phyloP scores from a whole-genome alignment of 2,329 filamentous ascomycete species.

The Fusarium sp. region DNA sequence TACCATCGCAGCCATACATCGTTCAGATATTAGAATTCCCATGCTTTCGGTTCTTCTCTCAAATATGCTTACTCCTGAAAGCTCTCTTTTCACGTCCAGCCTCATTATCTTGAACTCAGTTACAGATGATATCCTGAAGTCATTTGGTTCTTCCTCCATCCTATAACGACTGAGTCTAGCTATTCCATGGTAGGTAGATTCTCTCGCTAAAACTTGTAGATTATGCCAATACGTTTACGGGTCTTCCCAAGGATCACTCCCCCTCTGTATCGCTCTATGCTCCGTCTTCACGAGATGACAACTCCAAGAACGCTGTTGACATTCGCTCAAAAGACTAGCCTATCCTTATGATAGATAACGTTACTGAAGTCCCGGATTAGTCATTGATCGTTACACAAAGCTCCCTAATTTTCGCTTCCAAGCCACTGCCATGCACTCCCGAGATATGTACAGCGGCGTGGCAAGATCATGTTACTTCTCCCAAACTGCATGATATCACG shows the following conservation, averaged over 20 bases:
- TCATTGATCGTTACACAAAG: background rate
- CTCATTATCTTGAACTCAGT: too few relatives aligned
- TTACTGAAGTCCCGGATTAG: background rate
- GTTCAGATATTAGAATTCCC: too few relatives aligned
- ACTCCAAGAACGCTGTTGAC: background rate
- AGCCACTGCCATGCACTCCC: background rate
- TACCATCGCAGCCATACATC: too few relatives aligned
- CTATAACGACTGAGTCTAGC: background rate
- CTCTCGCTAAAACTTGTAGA: background rate
- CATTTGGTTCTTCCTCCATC: background rate
- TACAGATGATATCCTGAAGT: background rate
- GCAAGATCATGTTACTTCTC: conserved; percentile 11
- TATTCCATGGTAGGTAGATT: background rate
- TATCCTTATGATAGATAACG: background rate
- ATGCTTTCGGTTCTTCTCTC: too few relatives aligned
- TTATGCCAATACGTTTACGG: background rate
- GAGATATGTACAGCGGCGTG: background rate
- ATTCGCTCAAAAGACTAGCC: background rate
- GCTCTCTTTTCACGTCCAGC: too few relatives aligned
- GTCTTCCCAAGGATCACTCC: background rate
- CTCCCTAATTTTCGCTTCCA: background rate
- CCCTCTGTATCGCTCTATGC: background rate
- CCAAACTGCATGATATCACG: background rate
- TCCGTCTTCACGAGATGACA: background rate
- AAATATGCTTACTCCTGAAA: too few relatives aligned